Evolutionary conservation across 345 rosid genomes (phyloP), one percentile per base, ranked within the genome.

Genomic region (Heritiera fomes): DNA sequence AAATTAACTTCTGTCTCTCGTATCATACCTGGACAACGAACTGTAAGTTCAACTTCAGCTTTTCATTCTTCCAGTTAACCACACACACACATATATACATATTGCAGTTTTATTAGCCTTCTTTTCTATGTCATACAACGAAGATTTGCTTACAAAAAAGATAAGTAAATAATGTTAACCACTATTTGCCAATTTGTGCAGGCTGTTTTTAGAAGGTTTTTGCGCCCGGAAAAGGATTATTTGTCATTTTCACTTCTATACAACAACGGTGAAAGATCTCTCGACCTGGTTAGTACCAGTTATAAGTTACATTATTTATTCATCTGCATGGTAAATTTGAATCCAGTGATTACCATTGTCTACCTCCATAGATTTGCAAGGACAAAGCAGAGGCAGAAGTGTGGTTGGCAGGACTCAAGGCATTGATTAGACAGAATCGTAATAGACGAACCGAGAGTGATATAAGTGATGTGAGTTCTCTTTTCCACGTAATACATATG

Each of bases 151-250:
- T 67, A 67, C 10, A 34, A 14, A 34, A 34, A 34, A 34, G 3
- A 47, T 14, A 28, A 7, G 14, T 5, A 49, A 9, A 40, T 46
- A 69, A 40, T 1, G 38, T 50, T 58, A 55, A 45, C 52, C n/a
- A 55, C 45, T 65, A 43, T 77, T 71, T 80, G 50, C 64, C 53
- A 52, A 18, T 45, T 76, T 60, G 23, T 46, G 56, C 87, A 92
- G 98, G 90, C 97, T 82, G 98, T 96, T 55, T 96, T 96, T 76
- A 89, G 89, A 86, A 94, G 99, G 87, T 94, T 82, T 83, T 80
- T 94, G 82, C 98, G 95, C 69, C 98, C 97, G 0, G 98, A 96
- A 85, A 94, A 94, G 83, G 99, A 94, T 74, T 94, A 94, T 80
- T 84, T 94, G 81, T 96, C 98, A 38, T 96, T 96, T 86, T 96